Conservation (phyloP, 768 basidiomycete genomes). For the Psilocybe subaeruginosa region DNA sequence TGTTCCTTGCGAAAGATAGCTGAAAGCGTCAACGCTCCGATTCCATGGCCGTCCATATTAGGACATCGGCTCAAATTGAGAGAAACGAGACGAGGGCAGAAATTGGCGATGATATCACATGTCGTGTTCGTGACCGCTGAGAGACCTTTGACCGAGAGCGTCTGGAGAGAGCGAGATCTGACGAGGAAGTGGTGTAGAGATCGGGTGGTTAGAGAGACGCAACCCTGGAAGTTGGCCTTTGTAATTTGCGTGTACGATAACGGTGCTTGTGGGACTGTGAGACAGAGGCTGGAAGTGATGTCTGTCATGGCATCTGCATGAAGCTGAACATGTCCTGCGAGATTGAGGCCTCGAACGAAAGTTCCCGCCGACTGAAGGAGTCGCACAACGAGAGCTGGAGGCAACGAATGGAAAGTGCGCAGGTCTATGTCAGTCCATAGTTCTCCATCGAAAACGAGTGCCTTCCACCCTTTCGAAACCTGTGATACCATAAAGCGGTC, state of each 20-base stretch:
- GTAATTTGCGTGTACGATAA: conserved; percentile 69
- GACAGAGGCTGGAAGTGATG: conserved; percentile 57
- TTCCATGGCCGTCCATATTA: conserved; percentile 68
- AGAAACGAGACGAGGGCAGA: conserved; percentile 55
- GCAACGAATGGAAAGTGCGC: conserved; percentile 59
- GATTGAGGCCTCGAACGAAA: conserved; percentile 64
- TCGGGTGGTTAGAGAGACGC: conserved; percentile 61
- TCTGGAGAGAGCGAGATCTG: conserved; percentile 61
- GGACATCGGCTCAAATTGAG: conserved; percentile 76
- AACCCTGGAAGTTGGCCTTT: conserved; percentile 72
- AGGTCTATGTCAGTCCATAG: conserved; percentile 78
- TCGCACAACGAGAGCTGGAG: conserved; percentile 51
- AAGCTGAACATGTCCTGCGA: conserved; percentile 63
- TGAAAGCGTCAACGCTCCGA: conserved; percentile 49
- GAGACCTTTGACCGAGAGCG: conserved; percentile 70
- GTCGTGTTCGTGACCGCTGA: conserved; percentile 72
- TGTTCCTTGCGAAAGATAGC: conserved; percentile 47
- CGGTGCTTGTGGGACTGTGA: conserved; percentile 37
- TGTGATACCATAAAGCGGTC: conserved; percentile 29
- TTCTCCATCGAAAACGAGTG: conserved; percentile 81
- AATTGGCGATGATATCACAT: conserved; percentile 64
- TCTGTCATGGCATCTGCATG: conserved; percentile 50
- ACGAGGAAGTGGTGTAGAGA: conserved; percentile 73
- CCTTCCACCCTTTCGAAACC: conserved; percentile 81
- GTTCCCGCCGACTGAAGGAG: conserved; percentile 60